Evolutionary conservation across 805 yeast species (phyloP).

Genomic region (Saccharomycopsis vini): DNA sequence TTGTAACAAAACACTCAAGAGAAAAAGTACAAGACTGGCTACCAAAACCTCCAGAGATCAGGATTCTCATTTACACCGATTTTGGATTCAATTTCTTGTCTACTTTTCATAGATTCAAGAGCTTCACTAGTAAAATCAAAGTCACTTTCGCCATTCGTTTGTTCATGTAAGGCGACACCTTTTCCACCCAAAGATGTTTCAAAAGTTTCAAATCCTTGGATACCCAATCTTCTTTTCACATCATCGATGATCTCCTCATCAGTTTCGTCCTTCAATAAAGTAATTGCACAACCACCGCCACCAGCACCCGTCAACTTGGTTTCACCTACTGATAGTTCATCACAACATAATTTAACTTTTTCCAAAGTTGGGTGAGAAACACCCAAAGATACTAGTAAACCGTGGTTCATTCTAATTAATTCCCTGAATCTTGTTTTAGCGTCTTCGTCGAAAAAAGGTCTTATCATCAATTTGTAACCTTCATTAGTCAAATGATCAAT

Average conservation of each 20-base stretch:
- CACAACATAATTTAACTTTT: constrained; percentile 56
- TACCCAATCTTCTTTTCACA: constrained; percentile 30
- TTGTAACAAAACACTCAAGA: background rate
- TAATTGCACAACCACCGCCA: constrained; percentile 98
- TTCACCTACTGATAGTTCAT: constrained; percentile 58
- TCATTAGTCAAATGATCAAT: constrained; percentile 67
- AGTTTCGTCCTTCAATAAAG: constrained; percentile 46
- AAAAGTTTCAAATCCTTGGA: constrained; percentile 60
- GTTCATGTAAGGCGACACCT: constrained; percentile 55
- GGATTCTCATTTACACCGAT: constrained; percentile 8
- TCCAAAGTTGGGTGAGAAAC: constrained; percentile 93
- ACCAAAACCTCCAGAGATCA: constrained; percentile 10
- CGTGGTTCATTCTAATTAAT: constrained; percentile 77
- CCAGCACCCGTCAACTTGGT: constrained; percentile 98
- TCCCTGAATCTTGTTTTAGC: constrained; percentile 41
- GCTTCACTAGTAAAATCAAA: constrained; percentile 1
- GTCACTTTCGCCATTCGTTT: background rate
- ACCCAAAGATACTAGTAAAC: constrained; percentile 73
- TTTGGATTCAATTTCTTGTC: constrained; percentile 9
- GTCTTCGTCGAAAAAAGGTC: constrained; percentile 38
- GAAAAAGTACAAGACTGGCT: background rate
- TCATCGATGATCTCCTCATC: constrained; percentile 28
- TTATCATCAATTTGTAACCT: constrained; percentile 57
- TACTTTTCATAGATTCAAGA: constrained; percentile 3
- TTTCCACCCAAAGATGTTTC: constrained; percentile 81